Evolutionary conservation across 768 basidiomycete species (phyloP).

Genomic region (Lepiota subincarnata): DNA sequence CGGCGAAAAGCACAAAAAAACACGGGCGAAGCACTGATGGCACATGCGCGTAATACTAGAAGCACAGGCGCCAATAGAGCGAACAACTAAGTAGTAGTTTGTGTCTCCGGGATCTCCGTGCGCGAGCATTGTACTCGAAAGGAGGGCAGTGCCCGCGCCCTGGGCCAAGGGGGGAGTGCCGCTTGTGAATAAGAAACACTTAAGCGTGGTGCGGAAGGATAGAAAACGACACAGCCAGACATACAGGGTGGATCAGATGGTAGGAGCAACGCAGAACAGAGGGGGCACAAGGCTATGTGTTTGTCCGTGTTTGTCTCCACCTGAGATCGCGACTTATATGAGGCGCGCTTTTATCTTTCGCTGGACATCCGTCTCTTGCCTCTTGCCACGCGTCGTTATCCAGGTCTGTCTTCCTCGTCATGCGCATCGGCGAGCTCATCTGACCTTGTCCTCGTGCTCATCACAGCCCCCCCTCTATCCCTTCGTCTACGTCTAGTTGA

Average conservation of each 20-base stretch:
- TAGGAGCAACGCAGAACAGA: too few relatives aligned
- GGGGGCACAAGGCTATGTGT: conserved; percentile 18
- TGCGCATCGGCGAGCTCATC: neutral
- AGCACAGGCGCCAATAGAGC: too few relatives aligned
- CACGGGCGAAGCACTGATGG: too few relatives aligned
- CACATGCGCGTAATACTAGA: too few relatives aligned
- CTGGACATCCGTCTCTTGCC: conserved; percentile 7
- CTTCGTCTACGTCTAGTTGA: conserved; percentile 16
- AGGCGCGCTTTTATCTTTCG: conserved; percentile 3
- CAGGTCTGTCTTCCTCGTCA: conserved; percentile 15
- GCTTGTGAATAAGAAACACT: neutral
- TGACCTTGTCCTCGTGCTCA: conserved; percentile 2
- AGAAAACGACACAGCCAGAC: neutral
- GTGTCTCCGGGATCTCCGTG: neutral
- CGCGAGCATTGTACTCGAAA: neutral
- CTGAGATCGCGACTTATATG: conserved; percentile 18
- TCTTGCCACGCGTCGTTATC: conserved; percentile 19
- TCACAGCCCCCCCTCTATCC: conserved; percentile 3
- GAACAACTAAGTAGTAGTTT: neutral
- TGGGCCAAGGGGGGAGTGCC: neutral
- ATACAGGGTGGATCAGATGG: neutral
- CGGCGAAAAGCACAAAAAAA: too few relatives aligned
- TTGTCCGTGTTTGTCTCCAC: conserved; percentile 27
- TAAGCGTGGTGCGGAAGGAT: neutral
- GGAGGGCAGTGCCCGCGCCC: neutral